These are phyloP conservation scores for Erysimum cheiri DNA, from an alignment of 441 rosid genomes.

Conservation along the genomic window DNA sequence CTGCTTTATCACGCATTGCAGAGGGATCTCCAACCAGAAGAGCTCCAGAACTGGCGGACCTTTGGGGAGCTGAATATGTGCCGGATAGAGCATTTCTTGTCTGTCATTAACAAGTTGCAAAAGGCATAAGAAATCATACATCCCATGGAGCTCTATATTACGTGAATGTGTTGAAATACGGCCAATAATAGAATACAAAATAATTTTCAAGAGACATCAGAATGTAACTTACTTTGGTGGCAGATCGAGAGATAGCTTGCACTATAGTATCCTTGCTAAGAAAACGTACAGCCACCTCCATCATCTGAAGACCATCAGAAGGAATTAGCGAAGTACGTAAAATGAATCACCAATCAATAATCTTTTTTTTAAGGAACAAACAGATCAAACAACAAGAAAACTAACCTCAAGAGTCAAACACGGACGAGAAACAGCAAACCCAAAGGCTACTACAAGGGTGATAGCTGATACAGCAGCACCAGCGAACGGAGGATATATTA, in stretches of 20 bases:
- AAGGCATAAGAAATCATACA: slow-evolving; percentile 21
- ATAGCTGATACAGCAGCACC: slow-evolving; percentile 99
- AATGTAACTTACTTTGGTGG: slow-evolving; percentile 81
- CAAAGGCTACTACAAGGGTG: slow-evolving; percentile 98
- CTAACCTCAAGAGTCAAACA: slow-evolving; percentile 93
- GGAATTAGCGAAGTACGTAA: slow-evolving; percentile 24
- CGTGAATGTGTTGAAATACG: slow-evolving; percentile 26
- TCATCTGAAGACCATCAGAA: slow-evolving; percentile 70
- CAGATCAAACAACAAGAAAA: slow-evolving; percentile 32
- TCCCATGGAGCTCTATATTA: slow-evolving; percentile 23
- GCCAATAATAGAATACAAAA: slow-evolving; percentile 10
- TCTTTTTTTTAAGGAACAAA: slow-evolving; percentile 18
- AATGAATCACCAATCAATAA: slow-evolving; percentile 14
- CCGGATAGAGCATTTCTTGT: slow-evolving; percentile 99
- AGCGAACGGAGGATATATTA: slow-evolving; percentile 98
- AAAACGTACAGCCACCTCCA: slow-evolving; percentile 99
- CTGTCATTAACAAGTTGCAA: slow-evolving; percentile 56
- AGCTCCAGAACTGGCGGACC: slow-evolving; percentile 99
- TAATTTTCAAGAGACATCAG: slow-evolving; percentile 27
- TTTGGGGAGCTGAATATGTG: slow-evolving; percentile 99
- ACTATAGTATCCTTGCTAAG: slow-evolving; percentile 96
- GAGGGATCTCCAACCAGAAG: slow-evolving; percentile 99
- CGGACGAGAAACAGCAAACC: slow-evolving; percentile 99
- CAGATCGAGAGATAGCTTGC: slow-evolving; percentile 98
- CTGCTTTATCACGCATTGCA: slow-evolving; percentile 95